Base-by-base conservation (phyloP, 1,284 basidiomycete species). In the Malassezia brasiliensis region DNA sequence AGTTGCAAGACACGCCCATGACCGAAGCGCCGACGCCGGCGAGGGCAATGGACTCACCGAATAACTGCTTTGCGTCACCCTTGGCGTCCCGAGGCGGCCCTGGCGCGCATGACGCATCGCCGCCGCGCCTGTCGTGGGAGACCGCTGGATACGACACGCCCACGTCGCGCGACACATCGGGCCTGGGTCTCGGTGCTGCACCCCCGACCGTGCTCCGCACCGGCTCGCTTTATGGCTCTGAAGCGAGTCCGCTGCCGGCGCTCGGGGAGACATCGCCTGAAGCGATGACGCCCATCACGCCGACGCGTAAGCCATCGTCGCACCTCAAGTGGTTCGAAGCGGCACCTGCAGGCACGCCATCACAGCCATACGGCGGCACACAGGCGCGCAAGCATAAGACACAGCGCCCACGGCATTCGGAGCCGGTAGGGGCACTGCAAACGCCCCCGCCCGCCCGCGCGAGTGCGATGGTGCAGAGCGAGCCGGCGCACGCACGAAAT, bases 281-380 rank as follows among this genome's bases (percentile, higher is more conserved):
- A 2, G 30, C 8, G 9, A 5, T 4, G n/a, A 42, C 37, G 7
- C 54, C 54, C 22, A 17, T 51, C 31, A 56, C 54, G 30, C 54
- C 54, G 10, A 51, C 49, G 14, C 49, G 40, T 17, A 52, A 58
- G 28, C 39, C 34, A 34, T 22, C 8, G 32, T n/a, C 8, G 10
- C 22, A 34, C 17, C 58, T 70, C 56, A 69, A 72, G 55, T 75
- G 74, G 74, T 67, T 65, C 31, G 61, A 75, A 36, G 50, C 63
- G 42, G 37, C 69, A 8, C 65, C 68, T 46, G 53, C 68, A 12
- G 35, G 66, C 28, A 65, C 69, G 2, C 68, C 71, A 11, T 63
- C 10, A 57, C 60, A 7, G 37, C 63, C 12, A 10, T 38, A 15
- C 47, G 38, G 25, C 22, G 48, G 38, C 15, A 40, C 38, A 14